Evolutionary conservation across 2,329 filamentous ascomycete species (phyloP), one percentile per base, ranked within the genome.

Genomic region (Pleomassaria siparia): DNA sequence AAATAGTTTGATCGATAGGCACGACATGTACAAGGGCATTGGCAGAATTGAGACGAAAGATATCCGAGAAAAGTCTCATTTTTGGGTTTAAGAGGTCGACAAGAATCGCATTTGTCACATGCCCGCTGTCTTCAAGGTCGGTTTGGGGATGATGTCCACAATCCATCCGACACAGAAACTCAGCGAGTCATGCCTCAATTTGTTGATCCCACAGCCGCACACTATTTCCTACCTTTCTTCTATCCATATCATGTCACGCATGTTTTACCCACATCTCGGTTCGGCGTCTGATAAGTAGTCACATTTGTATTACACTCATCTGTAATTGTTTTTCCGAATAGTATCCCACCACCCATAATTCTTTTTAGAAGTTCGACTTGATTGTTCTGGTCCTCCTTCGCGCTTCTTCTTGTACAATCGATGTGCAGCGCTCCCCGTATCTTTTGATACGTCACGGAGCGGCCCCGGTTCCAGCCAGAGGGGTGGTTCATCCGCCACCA

Each of bases 21-120:
- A 76, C 53, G 74, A 76, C 51, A 72, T 74, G 63, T 76, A 69
- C 51, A 56, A 57, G 39, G 66, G 62, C 1, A 50, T 67, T 16
- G 66, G 66, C 2, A 55, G 69, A 18, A 60, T 70, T 24, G 66
- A 67, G 26, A 75, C 73, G 4, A 71, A 66, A 47, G 69, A 75
- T 46, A 64, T 73, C 43, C 56, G 66, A 43, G 59, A 65, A 6
- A 60, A 58, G 29, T 55, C 64, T 20, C 61, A 69, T 46, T 51
- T 58, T 20, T 48, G 30, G 46, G 42, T 46, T 9, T 39, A 13
- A 30, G 10, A 13, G 25, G 5, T 21, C 6, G 25, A 30, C 5
- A 26, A 32, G 15, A 5, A 8, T 11, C 7, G 5, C 6, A n/a
- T n/a, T n/a, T n/a, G n/a, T n/a, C n/a, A n/a, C n/a, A n/a, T n/a